These are phyloP conservation scores for Claviceps lovelessii DNA, from an alignment of 2,329 filamentous ascomycete species.

Conservation along the genomic window DNA sequence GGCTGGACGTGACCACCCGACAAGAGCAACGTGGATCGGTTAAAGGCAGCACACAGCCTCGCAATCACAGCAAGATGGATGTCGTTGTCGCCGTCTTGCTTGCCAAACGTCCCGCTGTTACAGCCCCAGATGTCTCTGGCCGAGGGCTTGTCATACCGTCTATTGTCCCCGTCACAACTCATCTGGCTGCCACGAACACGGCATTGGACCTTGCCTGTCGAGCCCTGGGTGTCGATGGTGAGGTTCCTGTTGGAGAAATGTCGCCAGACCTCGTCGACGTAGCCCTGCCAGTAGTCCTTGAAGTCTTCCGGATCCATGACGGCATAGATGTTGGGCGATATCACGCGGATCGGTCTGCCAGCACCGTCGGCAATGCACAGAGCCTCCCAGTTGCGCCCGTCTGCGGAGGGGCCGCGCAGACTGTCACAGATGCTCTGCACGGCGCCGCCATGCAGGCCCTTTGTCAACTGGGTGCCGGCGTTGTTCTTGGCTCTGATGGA, in stretches of 20 bases:
- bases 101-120: constrained; percentile 32
- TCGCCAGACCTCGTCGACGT: constrained; percentile 33
- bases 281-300: constrained; percentile 27
- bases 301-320: constrained; percentile 22
- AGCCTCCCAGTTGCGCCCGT: constrained; percentile 29
- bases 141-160: constrained; percentile 27
- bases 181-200: constrained; percentile 21
- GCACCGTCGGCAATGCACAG: constrained; percentile 25
- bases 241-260: constrained; percentile 24
- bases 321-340: constrained; percentile 30
- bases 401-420: constrained; percentile 23
- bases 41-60: constrained; percentile 36
- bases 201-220: constrained; percentile 26
- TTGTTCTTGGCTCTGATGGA: constrained; percentile 21
- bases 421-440: constrained; percentile 27
- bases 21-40: constrained; percentile 30
- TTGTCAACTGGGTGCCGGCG: constrained; percentile 23
- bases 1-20: constrained; percentile 34
- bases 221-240: constrained; percentile 29
- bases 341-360: constrained; percentile 27
- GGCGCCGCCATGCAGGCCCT: constrained; percentile 23
- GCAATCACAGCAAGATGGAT: constrained; percentile 30
- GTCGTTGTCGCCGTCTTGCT: constrained; percentile 21
- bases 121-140: constrained; percentile 36
- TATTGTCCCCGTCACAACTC: constrained; percentile 27